Percentiles rank a stretch among this genome's conserved stretches.
Evolutionary conservation across 768 basidiomycete species (phyloP).

Genomic region (Russula sp.): DNA sequence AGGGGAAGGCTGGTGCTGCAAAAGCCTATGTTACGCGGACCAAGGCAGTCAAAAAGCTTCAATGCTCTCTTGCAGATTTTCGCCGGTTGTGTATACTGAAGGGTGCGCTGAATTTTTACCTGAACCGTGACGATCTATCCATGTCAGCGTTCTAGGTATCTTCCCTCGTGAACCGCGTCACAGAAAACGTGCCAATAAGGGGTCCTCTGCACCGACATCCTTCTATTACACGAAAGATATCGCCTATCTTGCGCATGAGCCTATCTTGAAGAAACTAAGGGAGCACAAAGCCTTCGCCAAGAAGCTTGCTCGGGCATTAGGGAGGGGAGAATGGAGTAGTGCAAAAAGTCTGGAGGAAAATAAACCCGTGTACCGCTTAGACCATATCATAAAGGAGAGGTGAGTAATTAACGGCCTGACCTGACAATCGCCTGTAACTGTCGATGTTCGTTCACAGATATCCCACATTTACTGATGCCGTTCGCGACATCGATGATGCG

Average conservation of each 20-base stretch:
- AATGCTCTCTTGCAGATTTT: slow-evolving; percentile 96
- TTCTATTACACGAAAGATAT: slow-evolving; percentile 99
- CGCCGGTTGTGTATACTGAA: slow-evolving; percentile 95
- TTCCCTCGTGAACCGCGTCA: slow-evolving; percentile 94
- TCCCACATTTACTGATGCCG: slow-evolving; percentile 92
- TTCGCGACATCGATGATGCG: slow-evolving; percentile 96
- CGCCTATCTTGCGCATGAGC: slow-evolving; percentile 94
- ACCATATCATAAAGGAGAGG: slow-evolving; percentile 98
- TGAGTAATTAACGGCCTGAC: slow-evolving; percentile 38
- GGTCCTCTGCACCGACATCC: slow-evolving; percentile 92
- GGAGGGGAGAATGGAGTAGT: slow-evolving; percentile 90
- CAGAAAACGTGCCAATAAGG: slow-evolving; percentile 94
- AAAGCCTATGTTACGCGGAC: slow-evolving; percentile 91
- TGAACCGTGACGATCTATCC: neutral
- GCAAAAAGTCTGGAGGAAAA: slow-evolving; percentile 93
- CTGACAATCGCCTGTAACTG: neutral
- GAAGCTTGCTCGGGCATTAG: slow-evolving; percentile 89
- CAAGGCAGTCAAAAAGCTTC: slow-evolving; percentile 88
- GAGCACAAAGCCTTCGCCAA: slow-evolving; percentile 99
- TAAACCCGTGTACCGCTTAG: slow-evolving; percentile 86
- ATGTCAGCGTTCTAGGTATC: slow-evolving; percentile 59
- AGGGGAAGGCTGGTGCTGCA: slow-evolving; percentile 88
- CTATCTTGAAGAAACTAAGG: slow-evolving; percentile 85
- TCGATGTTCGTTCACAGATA: slow-evolving; percentile 53
- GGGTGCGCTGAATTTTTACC: slow-evolving; percentile 48